Base-by-base conservation (phyloP, 352 stramenopile genomes). In the Phytophthora quininea region DNA sequence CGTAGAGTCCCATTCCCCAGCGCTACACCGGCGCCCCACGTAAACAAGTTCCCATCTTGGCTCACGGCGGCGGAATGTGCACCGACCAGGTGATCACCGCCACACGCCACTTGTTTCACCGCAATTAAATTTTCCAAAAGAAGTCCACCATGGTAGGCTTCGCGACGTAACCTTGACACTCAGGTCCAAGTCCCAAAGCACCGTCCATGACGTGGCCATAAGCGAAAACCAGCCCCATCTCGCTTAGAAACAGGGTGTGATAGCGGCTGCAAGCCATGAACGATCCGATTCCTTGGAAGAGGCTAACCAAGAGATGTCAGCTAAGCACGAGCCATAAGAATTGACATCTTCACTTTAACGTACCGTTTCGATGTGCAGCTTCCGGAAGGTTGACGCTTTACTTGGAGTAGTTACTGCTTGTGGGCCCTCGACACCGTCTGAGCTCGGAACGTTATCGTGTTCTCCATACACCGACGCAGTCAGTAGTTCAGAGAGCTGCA, bases 41-140 rank as follows among this genome's bases (percentile, higher is more conserved):
- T 92, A 56, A 80, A 97, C 12, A 96, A 64, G 10, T 35, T 32
- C 2, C 88, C 86, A 9, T 90, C 66, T 1, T 64, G 70, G 48
- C 67, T 80, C 0, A 96, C 76, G 6, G 80, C 85, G 12, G 86
- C 84, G 5, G 90, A 95, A 63, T 96, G 89, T 1, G 69, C 73
- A 3, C 85, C 85, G 4, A 67, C 74, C n/a, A 88, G 54, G 24
- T 71, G 56, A 47, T 90, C 81, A 2, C 85, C 85, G 42, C 81
- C 85, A 52, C 81, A 90, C 3, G 82, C 61, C 27, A 93, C 50
- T 11, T 67, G 53, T 5, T 57, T 50, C 2, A 93, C 55, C 6
- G 77, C 45, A 14, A 89, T 62, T 14, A 80, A 31, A 15, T 73
- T 73, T 4, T 90, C 69, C 8, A 91, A 58, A 91, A 93, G 46